Evolutionary conservation across 306 rosid genomes (phyloP).

Genomic region (Acacia acuminata): DNA sequence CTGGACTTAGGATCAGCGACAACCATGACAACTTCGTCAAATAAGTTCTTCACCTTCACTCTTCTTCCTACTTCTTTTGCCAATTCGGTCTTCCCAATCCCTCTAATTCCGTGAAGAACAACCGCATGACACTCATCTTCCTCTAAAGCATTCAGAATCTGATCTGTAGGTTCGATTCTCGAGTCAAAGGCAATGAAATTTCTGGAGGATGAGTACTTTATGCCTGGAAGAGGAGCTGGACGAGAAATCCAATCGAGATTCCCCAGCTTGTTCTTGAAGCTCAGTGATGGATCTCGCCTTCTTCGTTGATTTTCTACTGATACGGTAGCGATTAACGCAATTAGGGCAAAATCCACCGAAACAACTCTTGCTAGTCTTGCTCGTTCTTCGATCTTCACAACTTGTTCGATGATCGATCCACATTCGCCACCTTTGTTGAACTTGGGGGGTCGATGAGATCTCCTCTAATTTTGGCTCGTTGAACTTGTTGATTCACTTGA

Average conservation of each 20-base stretch:
- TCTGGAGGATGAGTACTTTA: constrained; percentile 1
- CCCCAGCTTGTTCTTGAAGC: neutral
- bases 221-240: constrained; percentile 6
- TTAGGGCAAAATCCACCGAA: constrained; percentile 9
- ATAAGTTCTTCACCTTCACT: neutral
- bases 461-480: neutral
- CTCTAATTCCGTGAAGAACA: constrained; percentile 1
- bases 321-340: constrained; percentile 5
- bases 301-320: constrained; percentile 13
- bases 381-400: neutral
- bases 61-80: constrained; percentile 2
- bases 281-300: neutral
- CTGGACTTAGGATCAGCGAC: neutral
- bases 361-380: neutral
- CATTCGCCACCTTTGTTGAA: neutral
- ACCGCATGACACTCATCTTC: neutral
- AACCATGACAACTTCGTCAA: constrained; percentile 1
- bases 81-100: constrained; percentile 7
- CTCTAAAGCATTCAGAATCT: neutral
- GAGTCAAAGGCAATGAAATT: constrained; percentile 7
- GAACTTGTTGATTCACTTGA: neutral
- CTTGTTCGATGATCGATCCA: neutral
- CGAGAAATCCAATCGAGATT: neutral
- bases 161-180: neutral
- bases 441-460: constrained; percentile 2